These are phyloP conservation scores for Cyathus striatus DNA, from an alignment of 768 basidiomycete species.

Conservation along the genomic window DNA sequence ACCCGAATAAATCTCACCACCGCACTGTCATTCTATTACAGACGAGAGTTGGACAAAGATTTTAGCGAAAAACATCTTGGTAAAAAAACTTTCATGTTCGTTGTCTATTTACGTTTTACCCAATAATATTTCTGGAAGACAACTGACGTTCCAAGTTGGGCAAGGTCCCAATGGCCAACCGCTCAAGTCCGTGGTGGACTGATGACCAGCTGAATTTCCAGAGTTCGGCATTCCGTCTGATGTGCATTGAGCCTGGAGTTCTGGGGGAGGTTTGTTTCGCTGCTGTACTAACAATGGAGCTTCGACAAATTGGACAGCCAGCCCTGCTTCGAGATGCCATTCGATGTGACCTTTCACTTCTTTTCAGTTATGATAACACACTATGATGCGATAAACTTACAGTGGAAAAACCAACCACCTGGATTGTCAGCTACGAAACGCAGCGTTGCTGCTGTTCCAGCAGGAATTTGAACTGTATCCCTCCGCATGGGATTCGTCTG, in stretches of 20 bases:
- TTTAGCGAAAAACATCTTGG: no score
- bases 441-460: neutral
- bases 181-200: neutral
- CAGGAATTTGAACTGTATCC: neutral
- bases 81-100: no score
- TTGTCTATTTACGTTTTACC: no score
- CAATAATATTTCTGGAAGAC: no score
- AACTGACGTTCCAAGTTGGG: conserved; percentile 24
- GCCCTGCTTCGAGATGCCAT: neutral
- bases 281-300: neutral
- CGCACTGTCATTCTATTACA: no score
- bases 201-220: neutral
- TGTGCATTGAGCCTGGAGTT: neutral
- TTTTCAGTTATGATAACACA: neutral
- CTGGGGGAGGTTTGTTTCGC: neutral
- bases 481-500: neutral
- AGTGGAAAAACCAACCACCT: neutral
- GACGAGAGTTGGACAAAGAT: no score
- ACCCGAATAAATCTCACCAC: no score
- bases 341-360: conserved; percentile 1
- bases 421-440: neutral
- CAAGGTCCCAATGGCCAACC: neutral
- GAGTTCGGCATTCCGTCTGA: neutral
- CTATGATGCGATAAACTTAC: neutral
- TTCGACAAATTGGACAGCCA: neutral